These are phyloP conservation scores for Calonectria hawksworthii DNA, from an alignment of 2,329 filamentous ascomycete genomes.

Conservation along the genomic window DNA sequence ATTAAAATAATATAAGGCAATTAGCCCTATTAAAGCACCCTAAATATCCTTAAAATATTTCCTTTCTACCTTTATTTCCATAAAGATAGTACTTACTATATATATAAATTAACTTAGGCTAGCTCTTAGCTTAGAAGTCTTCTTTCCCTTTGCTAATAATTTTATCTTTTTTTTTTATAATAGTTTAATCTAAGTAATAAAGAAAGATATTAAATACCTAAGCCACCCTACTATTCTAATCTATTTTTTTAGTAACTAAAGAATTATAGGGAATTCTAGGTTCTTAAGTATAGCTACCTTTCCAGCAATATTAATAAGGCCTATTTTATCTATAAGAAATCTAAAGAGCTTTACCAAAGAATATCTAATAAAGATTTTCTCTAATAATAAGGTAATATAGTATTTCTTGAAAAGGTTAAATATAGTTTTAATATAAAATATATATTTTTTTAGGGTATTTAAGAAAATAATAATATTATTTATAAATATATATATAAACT, in stretches of 20 bases:
- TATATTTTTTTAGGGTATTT: not conserved
- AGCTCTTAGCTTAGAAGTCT: not conserved
- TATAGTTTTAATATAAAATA: not conserved
- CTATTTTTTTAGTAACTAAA: not conserved
- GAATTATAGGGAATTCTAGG: not conserved
- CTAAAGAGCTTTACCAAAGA: not conserved
- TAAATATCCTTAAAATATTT: not conserved
- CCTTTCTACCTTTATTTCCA: not conserved
- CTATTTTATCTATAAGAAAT: not conserved
- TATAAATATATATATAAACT: not conserved
- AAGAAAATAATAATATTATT: not conserved
- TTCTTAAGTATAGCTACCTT: not conserved
- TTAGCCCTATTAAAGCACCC: not conserved
- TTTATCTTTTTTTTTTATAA: not conserved
- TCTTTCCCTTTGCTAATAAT: not conserved
- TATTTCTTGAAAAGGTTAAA: not conserved
- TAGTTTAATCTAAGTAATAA: not conserved
- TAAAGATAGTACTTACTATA: not conserved
- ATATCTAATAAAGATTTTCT: not conserved
- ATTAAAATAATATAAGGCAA: not conserved
- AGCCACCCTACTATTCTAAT: not conserved
- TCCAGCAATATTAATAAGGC: not conserved
- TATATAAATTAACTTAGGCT: not conserved
- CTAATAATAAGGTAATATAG: not conserved
- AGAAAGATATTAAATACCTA: not conserved